phyloP scores from a whole-genome alignment of 2,329 filamentous ascomycete genomes.

The Aspergillus glaucus region DNA sequence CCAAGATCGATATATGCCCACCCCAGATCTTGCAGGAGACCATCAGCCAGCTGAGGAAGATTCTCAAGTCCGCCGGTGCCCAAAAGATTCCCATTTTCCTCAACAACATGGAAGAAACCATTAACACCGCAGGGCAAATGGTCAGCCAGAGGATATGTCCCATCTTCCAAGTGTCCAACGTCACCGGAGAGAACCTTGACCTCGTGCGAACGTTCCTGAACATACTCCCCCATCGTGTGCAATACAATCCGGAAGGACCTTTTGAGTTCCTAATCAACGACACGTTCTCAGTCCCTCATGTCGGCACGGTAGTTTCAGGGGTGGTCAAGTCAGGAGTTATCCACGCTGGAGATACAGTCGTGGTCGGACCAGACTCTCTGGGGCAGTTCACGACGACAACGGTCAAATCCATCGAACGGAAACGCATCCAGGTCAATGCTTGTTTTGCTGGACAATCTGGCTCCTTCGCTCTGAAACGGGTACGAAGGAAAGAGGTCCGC shows the following conservation, averaged over 20 bases:
- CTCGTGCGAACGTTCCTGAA: constrained; percentile 90
- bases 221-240: constrained; percentile 87
- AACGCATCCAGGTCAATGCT: constrained; percentile 80
- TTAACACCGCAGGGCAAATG: constrained; percentile 93
- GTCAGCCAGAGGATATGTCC: constrained; percentile 93
- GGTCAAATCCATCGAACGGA: constrained; percentile 89
- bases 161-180: constrained; percentile 96
- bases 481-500: constrained; percentile 83
- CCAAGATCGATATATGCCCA: constrained; percentile 97
- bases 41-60: constrained; percentile 81
- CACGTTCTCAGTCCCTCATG: constrained; percentile 95
- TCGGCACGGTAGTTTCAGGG: constrained; percentile 91
- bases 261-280: constrained; percentile 97
- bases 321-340: constrained; percentile 84
- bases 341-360: constrained; percentile 81
- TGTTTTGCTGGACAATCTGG: constrained; percentile 89
- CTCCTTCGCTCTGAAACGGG: constrained; percentile 80
- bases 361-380: constrained; percentile 83
- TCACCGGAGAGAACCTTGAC: constrained; percentile 85
- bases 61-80: constrained; percentile 87
- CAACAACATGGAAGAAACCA: constrained; percentile 81
- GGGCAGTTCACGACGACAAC: constrained; percentile 83
- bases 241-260: constrained; percentile 78
- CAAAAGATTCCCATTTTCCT: constrained; percentile 95
- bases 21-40: constrained; percentile 93